Evolutionary conservation across 2,329 filamentous ascomycete genomes (phyloP).

Genomic region (Penicillium sp.): DNA sequence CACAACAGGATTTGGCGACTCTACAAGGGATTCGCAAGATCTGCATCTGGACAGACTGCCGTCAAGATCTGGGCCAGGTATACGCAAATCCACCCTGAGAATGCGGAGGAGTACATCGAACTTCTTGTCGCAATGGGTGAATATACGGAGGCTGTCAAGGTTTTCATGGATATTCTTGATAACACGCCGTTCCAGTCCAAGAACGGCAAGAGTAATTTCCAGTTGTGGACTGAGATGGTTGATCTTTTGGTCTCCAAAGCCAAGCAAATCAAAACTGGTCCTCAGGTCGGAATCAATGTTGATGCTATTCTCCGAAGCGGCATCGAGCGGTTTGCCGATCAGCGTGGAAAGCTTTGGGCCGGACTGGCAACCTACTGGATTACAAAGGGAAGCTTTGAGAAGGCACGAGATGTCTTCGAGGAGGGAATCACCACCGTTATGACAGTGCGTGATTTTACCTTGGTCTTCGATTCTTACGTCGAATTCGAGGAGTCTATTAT

Average conservation of each 20-base stretch:
- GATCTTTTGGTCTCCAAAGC: slow-evolving; percentile 90
- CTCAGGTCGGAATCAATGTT: slow-evolving; percentile 81
- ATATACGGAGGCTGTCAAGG: slow-evolving; percentile 86
- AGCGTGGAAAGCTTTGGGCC: slow-evolving; percentile 91
- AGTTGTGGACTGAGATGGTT: slow-evolving; percentile 97
- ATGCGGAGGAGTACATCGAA: slow-evolving; percentile 92
- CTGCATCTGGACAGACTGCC: slow-evolving; percentile 82
- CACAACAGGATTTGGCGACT: slow-evolving; percentile 94
- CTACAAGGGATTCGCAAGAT: slow-evolving; percentile 87
- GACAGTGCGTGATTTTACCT: slow-evolving; percentile 95
- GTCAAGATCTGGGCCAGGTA: slow-evolving; percentile 93
- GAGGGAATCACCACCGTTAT: slow-evolving; percentile 97
- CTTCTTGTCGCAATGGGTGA: slow-evolving; percentile 75
- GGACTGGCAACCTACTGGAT: slow-evolving; percentile 97
- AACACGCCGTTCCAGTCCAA: slow-evolving; percentile 89
- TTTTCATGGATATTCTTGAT: slow-evolving; percentile 89
- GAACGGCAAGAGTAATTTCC: slow-evolving; percentile 89
- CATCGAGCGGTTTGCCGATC: slow-evolving; percentile 84
- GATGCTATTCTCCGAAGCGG: slow-evolving; percentile 91
- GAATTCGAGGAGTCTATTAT: slow-evolving; percentile 98
- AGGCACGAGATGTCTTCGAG: slow-evolving; percentile 88
- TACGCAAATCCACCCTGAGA: slow-evolving; percentile 94
- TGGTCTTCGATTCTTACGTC: slow-evolving; percentile 93
- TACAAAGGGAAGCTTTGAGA: slow-evolving; percentile 85
- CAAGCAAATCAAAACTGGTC: slow-evolving; percentile 74